A percentile compares a stretch with the other conserved stretches of the same genome.
phyloP scores from a whole-genome alignment of 2,329 filamentous ascomycete species.

The Botrytis deweyae region DNA sequence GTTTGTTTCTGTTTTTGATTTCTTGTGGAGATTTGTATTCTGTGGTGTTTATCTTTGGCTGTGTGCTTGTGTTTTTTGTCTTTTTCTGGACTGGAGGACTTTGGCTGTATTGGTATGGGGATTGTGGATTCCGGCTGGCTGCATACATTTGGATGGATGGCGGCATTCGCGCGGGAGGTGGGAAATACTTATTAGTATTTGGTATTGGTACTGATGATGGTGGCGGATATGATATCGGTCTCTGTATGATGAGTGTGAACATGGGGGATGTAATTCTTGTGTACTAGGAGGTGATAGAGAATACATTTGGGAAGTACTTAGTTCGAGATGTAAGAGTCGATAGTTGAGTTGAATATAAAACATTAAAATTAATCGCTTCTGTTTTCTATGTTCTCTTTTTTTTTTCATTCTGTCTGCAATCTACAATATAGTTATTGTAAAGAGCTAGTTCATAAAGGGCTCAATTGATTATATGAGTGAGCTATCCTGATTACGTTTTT shows the following conservation, averaged over 20 bases:
- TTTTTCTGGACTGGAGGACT: not conserved
- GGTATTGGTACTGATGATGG: not conserved
- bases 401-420: not conserved
- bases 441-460: not conserved
- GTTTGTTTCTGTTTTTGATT: not conserved
- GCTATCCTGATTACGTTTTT: not conserved
- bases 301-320: not conserved
- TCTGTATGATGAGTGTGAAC: not conserved
- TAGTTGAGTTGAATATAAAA: not conserved
- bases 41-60: not conserved
- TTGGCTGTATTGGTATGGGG: constrained; percentile 10
- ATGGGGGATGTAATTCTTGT: not conserved
- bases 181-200: constrained; percentile 2
- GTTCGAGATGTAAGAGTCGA: not conserved
- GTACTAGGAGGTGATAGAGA: not conserved
- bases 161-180: not conserved
- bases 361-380: not conserved
- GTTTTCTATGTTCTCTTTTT: not conserved
- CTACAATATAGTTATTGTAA: not conserved
- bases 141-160: constrained; percentile 15
- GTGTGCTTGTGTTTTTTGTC: not conserved
- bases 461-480: not conserved
- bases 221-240: not conserved
- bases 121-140: not conserved
- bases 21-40: not conserved